Percentiles rank a stretch among this genome's conserved stretches.
phyloP scores from a whole-genome alignment of 2,329 filamentous ascomycete species.

The Monosporascus sp. region DNA sequence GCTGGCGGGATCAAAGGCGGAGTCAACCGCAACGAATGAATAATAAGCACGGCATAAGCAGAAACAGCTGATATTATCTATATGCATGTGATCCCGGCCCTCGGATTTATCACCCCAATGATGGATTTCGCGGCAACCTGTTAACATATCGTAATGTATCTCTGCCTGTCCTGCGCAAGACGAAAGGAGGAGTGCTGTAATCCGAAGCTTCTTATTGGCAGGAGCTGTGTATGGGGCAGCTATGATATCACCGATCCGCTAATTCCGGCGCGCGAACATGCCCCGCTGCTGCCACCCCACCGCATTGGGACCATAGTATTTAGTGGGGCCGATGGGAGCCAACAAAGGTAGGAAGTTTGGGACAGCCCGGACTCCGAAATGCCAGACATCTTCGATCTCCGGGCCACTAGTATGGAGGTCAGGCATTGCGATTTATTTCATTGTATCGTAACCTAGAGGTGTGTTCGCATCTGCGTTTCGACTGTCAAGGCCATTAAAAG shows the following conservation, averaged over 20 bases:
- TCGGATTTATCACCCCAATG: neutral
- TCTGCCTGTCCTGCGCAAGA: neutral
- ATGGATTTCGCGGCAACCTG: neutral
- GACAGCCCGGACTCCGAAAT: no score
- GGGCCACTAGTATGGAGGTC: no score
- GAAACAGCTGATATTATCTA: neutral
- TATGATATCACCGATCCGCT: conserved; percentile 18
- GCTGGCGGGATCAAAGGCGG: neutral
- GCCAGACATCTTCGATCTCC: no score
- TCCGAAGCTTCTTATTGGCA: conserved; percentile 21
- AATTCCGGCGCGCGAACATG: no score
- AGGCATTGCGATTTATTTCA: no score
- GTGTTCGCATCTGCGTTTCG: no score
- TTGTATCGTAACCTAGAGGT: no score
- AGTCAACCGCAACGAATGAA: neutral
- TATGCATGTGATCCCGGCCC: neutral
- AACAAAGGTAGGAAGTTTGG: no score
- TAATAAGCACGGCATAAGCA: neutral
- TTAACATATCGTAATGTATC: conserved; percentile 10
- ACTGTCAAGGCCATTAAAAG: no score
- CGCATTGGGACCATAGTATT: no score
- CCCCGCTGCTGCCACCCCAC: no score
- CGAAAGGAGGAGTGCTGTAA: conserved; percentile 14
- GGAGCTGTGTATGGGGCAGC: conserved; percentile 9
- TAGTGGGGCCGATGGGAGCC: no score